Conservation (phyloP, 179 eudicot species). For the Nepenthes alata region DNA sequence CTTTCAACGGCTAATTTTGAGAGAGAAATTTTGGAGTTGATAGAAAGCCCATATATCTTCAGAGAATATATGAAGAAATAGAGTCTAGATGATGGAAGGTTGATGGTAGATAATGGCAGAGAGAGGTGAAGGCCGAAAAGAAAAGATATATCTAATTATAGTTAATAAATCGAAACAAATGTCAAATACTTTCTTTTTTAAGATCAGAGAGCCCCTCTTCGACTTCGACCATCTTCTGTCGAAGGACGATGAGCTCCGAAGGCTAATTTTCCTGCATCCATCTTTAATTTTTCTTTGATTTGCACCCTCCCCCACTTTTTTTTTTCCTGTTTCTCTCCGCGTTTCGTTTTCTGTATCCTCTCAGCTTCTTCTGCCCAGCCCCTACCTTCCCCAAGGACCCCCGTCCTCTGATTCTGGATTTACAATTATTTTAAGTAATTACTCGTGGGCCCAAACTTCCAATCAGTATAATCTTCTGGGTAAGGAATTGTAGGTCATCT, state of each 20-base stretch:
- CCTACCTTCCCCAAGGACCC: too few species aligned
- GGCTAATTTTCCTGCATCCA: not conserved
- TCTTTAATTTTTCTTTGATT: not conserved
- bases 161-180: not conserved
- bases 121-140: not conserved
- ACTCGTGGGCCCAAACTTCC: too few species aligned
- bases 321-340: constrained; percentile 11
- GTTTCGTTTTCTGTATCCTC: not conserved
- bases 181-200: constrained; percentile 1
- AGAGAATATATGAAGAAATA: not conserved
- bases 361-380: not conserved
- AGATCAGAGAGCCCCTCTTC: constrained; percentile 20
- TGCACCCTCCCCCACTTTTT: not conserved
- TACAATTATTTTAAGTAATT: too few species aligned
- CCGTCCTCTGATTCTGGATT: too few species aligned
- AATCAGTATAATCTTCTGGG: too few species aligned
- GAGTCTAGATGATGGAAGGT: constrained; percentile 1
- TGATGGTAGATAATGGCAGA: not conserved
- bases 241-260: constrained; percentile 28
- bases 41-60: not conserved
- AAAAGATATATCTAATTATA: not conserved
- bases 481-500: too few species aligned
- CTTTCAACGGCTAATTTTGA: constrained; percentile 16
- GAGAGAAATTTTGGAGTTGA: not conserved
- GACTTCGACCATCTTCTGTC: constrained; percentile 13